These are phyloP conservation scores for Cryptococcus sp. DNA, from an alignment of 1,284 basidiomycete species.

Conservation along the genomic window DNA sequence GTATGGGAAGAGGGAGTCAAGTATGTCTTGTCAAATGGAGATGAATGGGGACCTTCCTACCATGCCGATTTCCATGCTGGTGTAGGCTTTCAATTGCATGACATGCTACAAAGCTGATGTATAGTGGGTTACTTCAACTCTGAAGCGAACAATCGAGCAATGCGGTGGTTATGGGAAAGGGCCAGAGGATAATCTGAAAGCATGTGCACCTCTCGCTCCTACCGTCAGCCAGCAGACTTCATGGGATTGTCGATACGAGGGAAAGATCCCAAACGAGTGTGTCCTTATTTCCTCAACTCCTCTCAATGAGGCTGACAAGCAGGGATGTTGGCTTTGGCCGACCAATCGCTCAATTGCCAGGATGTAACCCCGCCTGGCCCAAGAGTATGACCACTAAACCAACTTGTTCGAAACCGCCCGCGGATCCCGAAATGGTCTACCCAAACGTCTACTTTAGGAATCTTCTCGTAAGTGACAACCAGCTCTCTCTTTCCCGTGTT, in stretches of 20 bases:
- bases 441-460: constrained; percentile 30
- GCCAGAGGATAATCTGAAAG: constrained; percentile 15
- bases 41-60: constrained; percentile 29
- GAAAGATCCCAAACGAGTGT: constrained; percentile 29
- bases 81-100: constrained; percentile 10
- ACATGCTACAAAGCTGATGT: constrained; percentile 1
- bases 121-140: constrained; percentile 23
- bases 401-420: constrained; percentile 8
- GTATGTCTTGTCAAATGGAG: constrained; percentile 37
- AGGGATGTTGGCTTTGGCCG: constrained; percentile 32
- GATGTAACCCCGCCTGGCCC: constrained; percentile 38
- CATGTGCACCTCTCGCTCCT: constrained; percentile 23
- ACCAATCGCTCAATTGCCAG: constrained; percentile 28
- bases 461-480: constrained; percentile 15
- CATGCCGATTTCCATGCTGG: constrained; percentile 42
- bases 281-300: constrained; percentile 2
- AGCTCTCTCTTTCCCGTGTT: background rate
- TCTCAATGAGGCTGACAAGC: background rate
- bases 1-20: constrained; percentile 13
- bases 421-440: constrained; percentile 15
- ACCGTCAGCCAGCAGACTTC: constrained; percentile 12
- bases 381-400: constrained; percentile 17
- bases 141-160: constrained; percentile 20
- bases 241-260: constrained; percentile 24
- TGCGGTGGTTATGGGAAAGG: constrained; percentile 23